Evolutionary conservation across 169 alveolate species (phyloP), one percentile per base, ranked within the genome.

Genomic region (Plasmodium falciparum): DNA sequence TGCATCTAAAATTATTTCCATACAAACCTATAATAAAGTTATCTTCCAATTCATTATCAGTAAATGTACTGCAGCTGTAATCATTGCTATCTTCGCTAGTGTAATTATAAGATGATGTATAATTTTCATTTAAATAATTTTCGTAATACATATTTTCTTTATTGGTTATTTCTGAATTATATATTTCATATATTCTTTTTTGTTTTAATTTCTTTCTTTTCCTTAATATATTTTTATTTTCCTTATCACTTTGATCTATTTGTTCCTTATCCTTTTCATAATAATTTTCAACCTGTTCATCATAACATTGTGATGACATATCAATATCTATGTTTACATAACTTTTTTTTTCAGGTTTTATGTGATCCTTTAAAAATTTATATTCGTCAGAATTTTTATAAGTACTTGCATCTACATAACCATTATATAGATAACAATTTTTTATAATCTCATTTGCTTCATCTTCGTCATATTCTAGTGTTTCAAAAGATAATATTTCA

Each of bases 341-440:
- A 29, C 49, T 20, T 4, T 66, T 63, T 76, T 76, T 76, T 65
- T 76, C 69, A 22, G 65, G 61, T n/a, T 65, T 66, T 47, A 76
- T 65, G 39, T 63, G 89, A 62, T 76, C 20, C 29, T 76, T 76
- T 69, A 76, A 76, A 59, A 76, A 76, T 63, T 76, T 76, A 65
- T 76, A 76, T 66, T 76, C 89, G 22, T 67, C 89, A 59, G 89
- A 76, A 47, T 76, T 76, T 76, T 76, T 76, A 76, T 76, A 76
- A 52, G 56, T 76, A 15, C 5, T 63, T 63, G 74, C 89, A 65
- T 76, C 67, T 22, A 66, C 61, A 39, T 76, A 76, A 9, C 89
- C 89, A 76, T 76, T 76, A 58, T 76, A 76, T 50, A 76, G 61
- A 54, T 76, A 76, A 73, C 89, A 76, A 76, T 65, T 76, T 76